Base-by-base conservation (phyloP, 2,329 filamentous ascomycete species). In the Madurella mycetomatis region DNA sequence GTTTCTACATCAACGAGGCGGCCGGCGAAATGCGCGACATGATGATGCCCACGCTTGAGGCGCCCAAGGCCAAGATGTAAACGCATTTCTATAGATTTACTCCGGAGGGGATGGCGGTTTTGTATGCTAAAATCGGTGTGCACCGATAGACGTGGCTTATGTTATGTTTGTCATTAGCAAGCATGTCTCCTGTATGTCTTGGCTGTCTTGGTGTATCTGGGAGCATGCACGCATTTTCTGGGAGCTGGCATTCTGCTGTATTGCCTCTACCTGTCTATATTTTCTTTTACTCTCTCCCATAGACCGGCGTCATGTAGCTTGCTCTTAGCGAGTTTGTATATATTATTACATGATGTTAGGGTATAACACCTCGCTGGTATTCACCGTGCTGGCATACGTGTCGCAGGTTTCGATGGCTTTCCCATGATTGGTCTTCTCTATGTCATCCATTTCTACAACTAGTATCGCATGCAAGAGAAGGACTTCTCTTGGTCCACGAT, bases 1-100 rank as follows among this genome's bases (percentile, higher is more conserved):
- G 89, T 73, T 89, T 92, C 79, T 99, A 90, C 75, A 78, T 99
- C 62, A 95, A 91, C 67, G 94, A 99, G 75, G 92, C 94, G 0
- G 94, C 92, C 1, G 82, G 84, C 58, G 94, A 99, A 61, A 84
- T 99, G 70, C 82, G 92, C 61, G 92, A 96, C 63, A 73, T 99
- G 51, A 82, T 99, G 70, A 74, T 89, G 66, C 87, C 90, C 18
- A 90, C 88, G 45, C 72, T 96, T 43, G 85, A 92, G 72, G 70
- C 82, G 16, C 82, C 88, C 62, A 95, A 95, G 81, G 84, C 92
- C 25, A 96, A 96, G 81, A 74, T 96, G 70, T 96, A 90, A 68
- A 65, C 34, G 34, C 34, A 9, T 37, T 37, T 9, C 11, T 37
- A 2, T 37, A 25, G 4, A 25, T 25, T 25, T 15, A 9, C 4